Conservation (phyloP, 2,329 filamentous ascomycete species). For the Fusarium ambrosium region DNA sequence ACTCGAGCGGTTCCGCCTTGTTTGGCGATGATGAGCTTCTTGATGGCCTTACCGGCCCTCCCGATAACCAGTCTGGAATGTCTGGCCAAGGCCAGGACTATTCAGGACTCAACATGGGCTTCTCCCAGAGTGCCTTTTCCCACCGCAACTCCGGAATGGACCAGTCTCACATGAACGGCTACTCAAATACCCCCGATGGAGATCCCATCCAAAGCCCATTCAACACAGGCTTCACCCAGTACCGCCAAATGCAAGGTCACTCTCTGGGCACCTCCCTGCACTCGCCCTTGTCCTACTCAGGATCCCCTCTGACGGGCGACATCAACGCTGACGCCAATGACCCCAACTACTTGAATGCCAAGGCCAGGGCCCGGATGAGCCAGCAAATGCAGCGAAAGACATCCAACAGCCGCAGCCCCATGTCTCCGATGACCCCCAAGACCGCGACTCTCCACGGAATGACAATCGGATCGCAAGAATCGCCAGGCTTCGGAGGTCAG, state of each 20-base stretch:
- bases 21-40: conserved; percentile 92
- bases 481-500: conserved; percentile 79
- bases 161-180: conserved; percentile 80
- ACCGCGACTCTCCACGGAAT: conserved; percentile 81
- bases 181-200: conserved; percentile 91
- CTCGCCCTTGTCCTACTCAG: conserved; percentile 57
- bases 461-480: conserved; percentile 76
- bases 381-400: conserved; percentile 79
- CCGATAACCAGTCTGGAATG: conserved; percentile 65
- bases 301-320: conserved; percentile 60
- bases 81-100: conserved; percentile 70
- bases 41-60: conserved; percentile 75
- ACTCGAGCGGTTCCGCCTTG: conserved; percentile 81
- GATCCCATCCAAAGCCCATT: conserved; percentile 94
- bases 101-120: conserved; percentile 70
- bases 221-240: conserved; percentile 83
- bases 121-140: conserved; percentile 64
- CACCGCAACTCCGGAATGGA: conserved; percentile 70
- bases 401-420: conserved; percentile 75
- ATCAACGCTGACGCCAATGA: conserved; percentile 65
- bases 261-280: conserved; percentile 66
- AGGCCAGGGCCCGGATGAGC: conserved; percentile 70
- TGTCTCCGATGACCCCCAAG: conserved; percentile 83
- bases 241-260: conserved; percentile 75
- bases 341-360: conserved; percentile 71